A percentile compares a stretch with the other conserved stretches of the same genome.
These are phyloP conservation scores for Gossypium australe DNA, from an alignment of 345 rosid species.

Conservation along the genomic window DNA sequence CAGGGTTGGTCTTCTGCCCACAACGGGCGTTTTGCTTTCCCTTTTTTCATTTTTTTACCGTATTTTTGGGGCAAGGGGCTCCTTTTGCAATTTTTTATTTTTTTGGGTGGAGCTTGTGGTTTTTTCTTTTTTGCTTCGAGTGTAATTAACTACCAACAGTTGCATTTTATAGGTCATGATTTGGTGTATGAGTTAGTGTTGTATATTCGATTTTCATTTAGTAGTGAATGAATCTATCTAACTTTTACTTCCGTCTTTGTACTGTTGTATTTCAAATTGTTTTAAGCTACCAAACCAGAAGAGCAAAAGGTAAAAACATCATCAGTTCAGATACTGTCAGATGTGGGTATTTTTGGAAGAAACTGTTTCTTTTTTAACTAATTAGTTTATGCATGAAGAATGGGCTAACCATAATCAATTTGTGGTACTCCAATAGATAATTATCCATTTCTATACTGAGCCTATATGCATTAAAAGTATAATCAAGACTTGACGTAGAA, in stretches of 20 bases:
- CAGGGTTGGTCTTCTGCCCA: conserved; percentile 24
- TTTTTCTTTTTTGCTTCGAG: conserved; percentile 10
- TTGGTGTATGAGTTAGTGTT: conserved; percentile 18
- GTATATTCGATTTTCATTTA: conserved; percentile 10
- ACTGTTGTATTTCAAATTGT: too few relatives aligned
- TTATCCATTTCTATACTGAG: background rate
- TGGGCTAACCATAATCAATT: too few relatives aligned
- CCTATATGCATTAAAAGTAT: background rate
- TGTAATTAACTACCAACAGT: conserved; percentile 24
- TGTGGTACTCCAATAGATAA: too few relatives aligned
- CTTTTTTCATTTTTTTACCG: background rate
- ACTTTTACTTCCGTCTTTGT: too few relatives aligned
- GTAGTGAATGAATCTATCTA: background rate
- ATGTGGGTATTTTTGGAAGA: background rate
- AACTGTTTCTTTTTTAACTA: too few relatives aligned
- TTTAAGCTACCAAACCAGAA: too few relatives aligned
- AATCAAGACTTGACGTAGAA: background rate
- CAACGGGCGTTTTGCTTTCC: conserved; percentile 16
- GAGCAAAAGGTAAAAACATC: too few relatives aligned
- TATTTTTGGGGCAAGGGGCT: conserved; percentile 3
- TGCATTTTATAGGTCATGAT: conserved; percentile 27
- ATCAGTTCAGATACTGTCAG: too few relatives aligned
- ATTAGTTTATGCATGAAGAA: too few relatives aligned
- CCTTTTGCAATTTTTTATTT: conserved; percentile 11
- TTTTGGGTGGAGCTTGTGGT: background rate